Percentiles rank a stretch among this genome's conserved stretches.
Evolutionary conservation across 495 filamentous ascomycete species (phyloP).

Genomic region (Neurospora discreta): DNA sequence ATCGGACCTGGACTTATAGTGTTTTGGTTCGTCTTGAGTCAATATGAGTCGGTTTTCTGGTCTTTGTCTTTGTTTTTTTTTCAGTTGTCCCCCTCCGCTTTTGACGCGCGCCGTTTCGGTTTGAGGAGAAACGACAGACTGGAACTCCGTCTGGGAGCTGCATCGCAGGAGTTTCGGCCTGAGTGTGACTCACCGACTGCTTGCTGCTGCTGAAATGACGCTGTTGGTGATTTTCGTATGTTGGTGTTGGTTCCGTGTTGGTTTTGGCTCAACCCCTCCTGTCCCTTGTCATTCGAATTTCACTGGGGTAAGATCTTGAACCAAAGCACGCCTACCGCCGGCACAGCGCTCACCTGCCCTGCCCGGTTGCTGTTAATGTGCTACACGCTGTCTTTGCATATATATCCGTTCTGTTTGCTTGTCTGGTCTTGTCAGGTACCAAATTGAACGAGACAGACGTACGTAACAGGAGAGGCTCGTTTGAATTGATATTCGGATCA

Average conservation of each 20-base stretch:
- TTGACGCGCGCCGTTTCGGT: background rate
- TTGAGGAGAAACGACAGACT: background rate
- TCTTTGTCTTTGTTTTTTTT: background rate
- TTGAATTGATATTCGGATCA: background rate
- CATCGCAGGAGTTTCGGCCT: background rate
- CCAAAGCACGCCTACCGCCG: background rate
- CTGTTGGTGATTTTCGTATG: background rate
- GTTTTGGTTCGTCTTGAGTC: background rate
- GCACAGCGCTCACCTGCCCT: background rate
- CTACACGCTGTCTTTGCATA: background rate
- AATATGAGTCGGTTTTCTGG: background rate
- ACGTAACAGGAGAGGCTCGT: background rate
- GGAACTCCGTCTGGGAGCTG: background rate
- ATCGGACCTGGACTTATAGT: background rate
- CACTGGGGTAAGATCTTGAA: background rate
- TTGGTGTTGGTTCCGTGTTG: background rate
- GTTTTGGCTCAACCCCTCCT: background rate
- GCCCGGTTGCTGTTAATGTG: background rate
- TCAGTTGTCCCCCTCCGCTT: background rate
- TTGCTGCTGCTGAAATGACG: background rate
- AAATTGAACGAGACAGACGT: background rate
- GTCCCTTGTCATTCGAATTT: background rate
- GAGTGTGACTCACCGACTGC: background rate
- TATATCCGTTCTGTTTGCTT: background rate
- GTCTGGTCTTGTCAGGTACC: background rate